These are phyloP conservation scores for Nakazawaea molendinolei DNA, from an alignment of 805 yeast species.

Conservation along the genomic window DNA sequence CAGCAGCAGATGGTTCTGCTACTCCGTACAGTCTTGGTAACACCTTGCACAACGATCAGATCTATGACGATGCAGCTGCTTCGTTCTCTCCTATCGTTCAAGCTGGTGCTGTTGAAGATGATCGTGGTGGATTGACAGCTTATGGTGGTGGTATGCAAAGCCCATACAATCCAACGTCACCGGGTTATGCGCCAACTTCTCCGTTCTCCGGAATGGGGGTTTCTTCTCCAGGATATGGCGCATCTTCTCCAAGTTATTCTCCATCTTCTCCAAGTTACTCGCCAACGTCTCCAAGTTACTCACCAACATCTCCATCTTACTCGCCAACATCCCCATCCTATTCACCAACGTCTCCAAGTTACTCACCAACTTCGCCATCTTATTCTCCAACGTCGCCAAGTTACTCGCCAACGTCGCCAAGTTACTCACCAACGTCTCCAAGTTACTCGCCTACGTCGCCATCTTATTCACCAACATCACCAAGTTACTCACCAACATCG, in stretches of 20 bases:
- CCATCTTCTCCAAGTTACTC: constrained; percentile 66
- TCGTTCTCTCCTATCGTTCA: constrained; percentile 90
- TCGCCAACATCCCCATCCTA: constrained; percentile 73
- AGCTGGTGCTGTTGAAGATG: constrained; percentile 64
- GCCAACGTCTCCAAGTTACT: constrained; percentile 70
- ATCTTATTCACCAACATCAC: constrained; percentile 68
- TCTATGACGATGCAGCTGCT: constrained; percentile 54
- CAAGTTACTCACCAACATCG: constrained; percentile 52
- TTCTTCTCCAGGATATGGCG: constrained; percentile 41
- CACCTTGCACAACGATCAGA: constrained; percentile 39
- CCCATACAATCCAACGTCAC: constrained; percentile 35
- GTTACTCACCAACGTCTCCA: constrained; percentile 68
- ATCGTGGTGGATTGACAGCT: constrained; percentile 80
- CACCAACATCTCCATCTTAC: constrained; percentile 55
- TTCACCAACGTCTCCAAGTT: constrained; percentile 69
- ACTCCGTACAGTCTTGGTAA: constrained; percentile 80
- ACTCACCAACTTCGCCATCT: constrained; percentile 53
- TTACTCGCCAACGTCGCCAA: constrained; percentile 65
- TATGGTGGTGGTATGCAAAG: constrained; percentile 62
- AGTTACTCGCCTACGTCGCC: constrained; percentile 77
- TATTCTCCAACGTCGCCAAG: constrained; percentile 73
- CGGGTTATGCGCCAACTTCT: constrained; percentile 39
- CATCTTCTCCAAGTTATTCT: constrained; percentile 58
- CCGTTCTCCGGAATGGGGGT: constrained; percentile 58
- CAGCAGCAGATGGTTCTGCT: constrained; percentile 69